Evolutionary conservation across 2,329 filamentous ascomycete genomes (phyloP).

Genomic region (Penicillium digitatum): DNA sequence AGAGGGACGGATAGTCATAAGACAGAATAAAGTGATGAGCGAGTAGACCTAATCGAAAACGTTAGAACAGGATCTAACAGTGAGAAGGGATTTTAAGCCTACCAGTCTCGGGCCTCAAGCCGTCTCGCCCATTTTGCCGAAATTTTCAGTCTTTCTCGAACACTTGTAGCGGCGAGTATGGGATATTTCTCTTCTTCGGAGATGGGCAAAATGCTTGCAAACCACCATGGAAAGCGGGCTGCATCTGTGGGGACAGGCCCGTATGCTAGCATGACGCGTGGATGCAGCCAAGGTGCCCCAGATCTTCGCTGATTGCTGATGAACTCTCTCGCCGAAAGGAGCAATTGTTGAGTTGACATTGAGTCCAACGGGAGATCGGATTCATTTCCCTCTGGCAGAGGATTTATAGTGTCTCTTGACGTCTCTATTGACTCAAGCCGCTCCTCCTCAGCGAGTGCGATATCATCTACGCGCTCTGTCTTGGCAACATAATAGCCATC

Average conservation of each 20-base stretch:
- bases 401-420: conserved; percentile 17
- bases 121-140: conserved; percentile 73
- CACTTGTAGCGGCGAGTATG: conserved; percentile 68
- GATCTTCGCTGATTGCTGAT: conserved; percentile 64
- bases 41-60: conserved; percentile 25
- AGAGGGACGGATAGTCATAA: conserved; percentile 46
- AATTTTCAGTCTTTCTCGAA: conserved; percentile 77
- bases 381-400: conserved; percentile 20
- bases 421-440: conserved; percentile 68
- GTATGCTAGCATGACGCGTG: conserved; percentile 68
- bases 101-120: conserved; percentile 69
- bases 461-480: conserved; percentile 73
- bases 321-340: conserved; percentile 63
- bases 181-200: conserved; percentile 74
- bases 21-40: conserved; percentile 35
- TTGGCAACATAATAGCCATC: conserved; percentile 78
- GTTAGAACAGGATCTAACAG: conserved; percentile 11
- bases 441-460: conserved; percentile 78
- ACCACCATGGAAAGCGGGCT: conserved; percentile 82
- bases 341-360: conserved; percentile 67
- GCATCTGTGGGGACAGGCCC: conserved; percentile 74
- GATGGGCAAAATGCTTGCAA: conserved; percentile 75
- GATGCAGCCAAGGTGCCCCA: conserved; percentile 70
- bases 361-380: conserved; percentile 34
- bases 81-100: conserved; percentile 38